phyloP scores from a whole-genome alignment of 2,329 filamentous ascomycete genomes.

The Cladobotryum mycophilum region DNA sequence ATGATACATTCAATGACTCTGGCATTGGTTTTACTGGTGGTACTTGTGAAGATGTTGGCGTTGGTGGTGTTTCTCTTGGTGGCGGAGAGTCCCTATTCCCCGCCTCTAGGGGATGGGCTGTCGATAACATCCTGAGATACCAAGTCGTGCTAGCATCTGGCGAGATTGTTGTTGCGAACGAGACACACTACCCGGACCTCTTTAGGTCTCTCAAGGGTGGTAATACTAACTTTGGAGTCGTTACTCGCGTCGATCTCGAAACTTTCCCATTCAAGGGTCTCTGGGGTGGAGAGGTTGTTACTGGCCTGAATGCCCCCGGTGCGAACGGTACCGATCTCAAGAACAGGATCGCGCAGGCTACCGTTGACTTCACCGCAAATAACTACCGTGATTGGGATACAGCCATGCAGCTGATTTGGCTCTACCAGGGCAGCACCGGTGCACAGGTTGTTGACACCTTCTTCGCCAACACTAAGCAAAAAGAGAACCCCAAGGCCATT shows the following conservation, averaged over 20 bases:
- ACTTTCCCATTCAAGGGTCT: constrained; percentile 1
- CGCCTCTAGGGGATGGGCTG: constrained; percentile 30
- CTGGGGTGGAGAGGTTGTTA: constrained; percentile 2
- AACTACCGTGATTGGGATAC: too few species aligned
- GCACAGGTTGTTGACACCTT: too few species aligned
- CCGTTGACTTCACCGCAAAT: too few species aligned
- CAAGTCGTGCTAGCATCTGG: constrained; percentile 41
- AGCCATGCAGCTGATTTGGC: too few species aligned
- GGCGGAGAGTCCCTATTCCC: constrained; percentile 11
- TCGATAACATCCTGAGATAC: constrained; percentile 37
- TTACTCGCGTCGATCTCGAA: constrained; percentile 26
- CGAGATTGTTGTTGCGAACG: constrained; percentile 33
- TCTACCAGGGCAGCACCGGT: too few species aligned
- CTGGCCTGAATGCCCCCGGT: neutral
- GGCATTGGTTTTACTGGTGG: neutral
- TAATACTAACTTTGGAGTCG: constrained; percentile 40
- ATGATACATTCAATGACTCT: neutral
- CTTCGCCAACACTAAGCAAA: neutral
- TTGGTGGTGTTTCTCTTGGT: constrained; percentile 16
- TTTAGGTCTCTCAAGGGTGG: constrained; percentile 44
- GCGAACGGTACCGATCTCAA: neutral
- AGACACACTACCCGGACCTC: constrained; percentile 32
- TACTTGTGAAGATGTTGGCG: constrained; percentile 14
- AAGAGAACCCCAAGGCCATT: constrained; percentile 8
- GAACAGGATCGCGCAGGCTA: too few species aligned